Base-by-base conservation (phyloP, 1,284 basidiomycete genomes). In the Apiotrichum sp. region DNA sequence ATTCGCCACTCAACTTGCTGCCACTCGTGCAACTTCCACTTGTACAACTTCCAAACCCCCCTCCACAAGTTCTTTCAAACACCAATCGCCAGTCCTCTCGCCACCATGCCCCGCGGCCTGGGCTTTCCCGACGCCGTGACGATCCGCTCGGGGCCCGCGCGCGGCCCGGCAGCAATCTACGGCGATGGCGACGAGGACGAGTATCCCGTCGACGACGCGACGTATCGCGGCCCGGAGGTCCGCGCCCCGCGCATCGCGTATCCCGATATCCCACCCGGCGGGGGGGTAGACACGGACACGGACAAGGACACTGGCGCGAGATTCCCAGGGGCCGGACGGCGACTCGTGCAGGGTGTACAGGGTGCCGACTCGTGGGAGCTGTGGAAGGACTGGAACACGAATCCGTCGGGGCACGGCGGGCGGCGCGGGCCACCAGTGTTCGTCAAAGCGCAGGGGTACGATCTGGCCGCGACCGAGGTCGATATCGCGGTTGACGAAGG, bases 321-420 rank as follows among this genome's bases (percentile, higher is more conserved):
- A 3, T 29, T 29, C 3, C 29, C 29, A 29, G 29, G 29, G 29
- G 3, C 29, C 29, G 3, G 29, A 29, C 3, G 29, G 29, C 2
- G 29, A 29, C 29, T 29, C 29, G 29, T 29, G 29, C 29, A 29
- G 29, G 3, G 29, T 29, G 29, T 29, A 29, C 42, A 41, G 22
- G 61, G 48, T 42, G 53, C 9, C 47, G 52, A 60, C 42, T 49
- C 51, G 6, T 54, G 43, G 58, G 44, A 39, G 9, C 33, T 43
- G 32, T 71, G 68, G 68, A 64, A 61, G 55, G 71, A 71, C 46
- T 75, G 73, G 73, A 58, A 69, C 53, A 67, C 65, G 22, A 70
- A 72, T 47, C 66, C 68, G 3, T 51, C 67, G 5, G 59, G 54
- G 14, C 70, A 75, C 52, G 71, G 70, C 11, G 52, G 64, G 51